These are phyloP conservation scores for Neurospora sp. DNA, from an alignment of 495 filamentous ascomycete genomes.

Conservation along the genomic window DNA sequence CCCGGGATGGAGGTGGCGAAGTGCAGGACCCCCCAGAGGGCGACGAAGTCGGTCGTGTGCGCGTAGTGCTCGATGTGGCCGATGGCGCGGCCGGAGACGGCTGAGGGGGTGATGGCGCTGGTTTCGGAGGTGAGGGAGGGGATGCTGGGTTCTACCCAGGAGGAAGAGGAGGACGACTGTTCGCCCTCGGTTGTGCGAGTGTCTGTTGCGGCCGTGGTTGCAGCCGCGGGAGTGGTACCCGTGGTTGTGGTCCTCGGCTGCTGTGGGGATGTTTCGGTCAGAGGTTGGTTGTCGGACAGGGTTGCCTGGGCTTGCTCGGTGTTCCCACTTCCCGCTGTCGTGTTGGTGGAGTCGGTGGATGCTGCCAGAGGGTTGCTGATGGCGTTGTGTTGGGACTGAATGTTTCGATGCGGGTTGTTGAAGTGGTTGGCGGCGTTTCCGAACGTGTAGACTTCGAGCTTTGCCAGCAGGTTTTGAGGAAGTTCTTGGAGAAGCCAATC, in stretches of 20 bases:
- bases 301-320: neutral
- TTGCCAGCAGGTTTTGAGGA: conserved; percentile 52
- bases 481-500: conserved; percentile 76
- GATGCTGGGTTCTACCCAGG: conserved; percentile 1
- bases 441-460: conserved; percentile 81
- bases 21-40: conserved; percentile 63
- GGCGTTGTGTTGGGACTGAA: conserved; percentile 13
- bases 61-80: conserved; percentile 79
- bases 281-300: neutral
- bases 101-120: conserved; percentile 9
- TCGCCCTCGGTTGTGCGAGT: neutral
- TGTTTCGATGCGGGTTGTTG: conserved; percentile 58
- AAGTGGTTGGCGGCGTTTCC: conserved; percentile 81
- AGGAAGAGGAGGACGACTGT: neutral
- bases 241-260: neutral
- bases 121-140: conserved; percentile 8
- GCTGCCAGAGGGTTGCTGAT: conserved; percentile 15
- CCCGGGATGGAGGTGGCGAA: conserved; percentile 42
- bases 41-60: conserved; percentile 66
- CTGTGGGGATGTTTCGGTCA: neutral
- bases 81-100: conserved; percentile 40
- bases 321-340: neutral
- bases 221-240: neutral
- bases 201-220: neutral
- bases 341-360: conserved; percentile 14